Percentiles rank a stretch among this genome's conserved stretches.
These are phyloP conservation scores for Fusarium sp. DNA, from an alignment of 2,329 filamentous ascomycete genomes.

Conservation along the genomic window DNA sequence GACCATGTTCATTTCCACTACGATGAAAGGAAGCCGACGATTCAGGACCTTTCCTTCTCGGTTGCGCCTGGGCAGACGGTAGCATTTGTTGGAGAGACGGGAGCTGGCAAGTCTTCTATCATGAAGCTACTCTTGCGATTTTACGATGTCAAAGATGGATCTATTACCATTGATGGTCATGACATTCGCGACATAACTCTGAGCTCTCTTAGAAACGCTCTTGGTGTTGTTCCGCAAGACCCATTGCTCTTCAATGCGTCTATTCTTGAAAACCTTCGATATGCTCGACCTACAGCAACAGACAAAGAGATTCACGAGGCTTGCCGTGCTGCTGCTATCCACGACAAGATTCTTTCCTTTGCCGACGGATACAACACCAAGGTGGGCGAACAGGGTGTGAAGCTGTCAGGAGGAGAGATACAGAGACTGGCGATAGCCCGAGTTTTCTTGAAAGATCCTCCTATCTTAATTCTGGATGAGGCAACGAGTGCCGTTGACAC, in stretches of 20 bases:
- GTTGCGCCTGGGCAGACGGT: conserved; percentile 66
- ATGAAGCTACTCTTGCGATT: conserved; percentile 71
- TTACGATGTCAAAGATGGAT: conserved; percentile 67
- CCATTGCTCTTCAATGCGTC: conserved; percentile 73
- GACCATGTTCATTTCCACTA: conserved; percentile 67
- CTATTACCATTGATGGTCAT: conserved; percentile 68
- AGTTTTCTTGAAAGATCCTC: conserved; percentile 64
- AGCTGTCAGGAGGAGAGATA: conserved; percentile 66
- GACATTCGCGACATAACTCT: conserved; percentile 70
- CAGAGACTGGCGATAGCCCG: conserved; percentile 68
- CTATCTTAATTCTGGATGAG: conserved; percentile 75
- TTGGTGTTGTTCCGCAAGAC: conserved; percentile 75
- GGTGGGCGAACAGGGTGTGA: conserved; percentile 69
- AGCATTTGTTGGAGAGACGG: conserved; percentile 72
- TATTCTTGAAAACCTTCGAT: conserved; percentile 73
- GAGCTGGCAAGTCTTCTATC: conserved; percentile 72
- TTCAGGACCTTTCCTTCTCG: conserved; percentile 61
- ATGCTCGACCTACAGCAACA: conserved; percentile 70
- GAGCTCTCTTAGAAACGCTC: conserved; percentile 65
- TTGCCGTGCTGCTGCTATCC: conserved; percentile 71
- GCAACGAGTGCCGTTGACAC: conserved; percentile 68
- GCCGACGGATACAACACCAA: conserved; percentile 61
- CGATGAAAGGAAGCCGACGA: conserved; percentile 62
- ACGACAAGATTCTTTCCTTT: conserved; percentile 72
- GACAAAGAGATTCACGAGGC: conserved; percentile 71